phyloP scores from a whole-genome alignment of 345 rosid genomes.

The Euphorbia tirucalli region DNA sequence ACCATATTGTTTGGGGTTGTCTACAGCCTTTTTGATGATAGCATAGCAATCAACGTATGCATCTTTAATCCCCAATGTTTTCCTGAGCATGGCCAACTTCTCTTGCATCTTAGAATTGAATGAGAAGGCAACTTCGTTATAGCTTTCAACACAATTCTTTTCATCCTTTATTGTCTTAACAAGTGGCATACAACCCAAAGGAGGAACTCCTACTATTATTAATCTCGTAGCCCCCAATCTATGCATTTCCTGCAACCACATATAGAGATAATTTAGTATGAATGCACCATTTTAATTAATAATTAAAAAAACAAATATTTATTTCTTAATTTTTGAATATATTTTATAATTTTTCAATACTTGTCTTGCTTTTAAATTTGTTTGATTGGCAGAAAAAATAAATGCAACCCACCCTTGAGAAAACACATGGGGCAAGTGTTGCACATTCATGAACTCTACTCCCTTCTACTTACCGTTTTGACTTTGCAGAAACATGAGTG shows the following conservation, averaged over 20 bases:
- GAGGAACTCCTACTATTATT: slow-evolving; percentile 81
- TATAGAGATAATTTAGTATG: too few species aligned
- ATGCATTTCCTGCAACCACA: slow-evolving; percentile 49
- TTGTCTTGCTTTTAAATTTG: too few species aligned
- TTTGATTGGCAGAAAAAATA: too few species aligned
- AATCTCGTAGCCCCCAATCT: slow-evolving; percentile 55
- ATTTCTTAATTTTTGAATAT: too few species aligned
- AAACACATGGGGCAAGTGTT: neutral
- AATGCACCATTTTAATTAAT: too few species aligned
- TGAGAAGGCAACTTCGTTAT: slow-evolving; percentile 45
- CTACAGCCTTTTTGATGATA: slow-evolving; percentile 43
- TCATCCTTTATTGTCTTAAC: slow-evolving; percentile 51
- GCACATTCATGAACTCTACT: too few species aligned
- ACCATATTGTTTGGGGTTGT: slow-evolving; percentile 58
- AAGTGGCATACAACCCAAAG: slow-evolving; percentile 84
- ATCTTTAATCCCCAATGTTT: slow-evolving; percentile 43
- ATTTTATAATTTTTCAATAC: too few species aligned
- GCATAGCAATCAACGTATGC: slow-evolving; percentile 53
- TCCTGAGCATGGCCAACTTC: slow-evolving; percentile 33
- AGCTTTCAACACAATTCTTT: slow-evolving; percentile 45
- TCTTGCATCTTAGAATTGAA: slow-evolving; percentile 52
- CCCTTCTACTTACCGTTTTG: too few species aligned
- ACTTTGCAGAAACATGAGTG: too few species aligned
- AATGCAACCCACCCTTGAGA: too few species aligned
- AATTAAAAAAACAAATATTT: too few species aligned